Percentiles rank a stretch among this genome's conserved stretches.
Evolutionary conservation across 164 flowering plant species (phyloP).

Genomic region (Paratinospora sagittata): DNA sequence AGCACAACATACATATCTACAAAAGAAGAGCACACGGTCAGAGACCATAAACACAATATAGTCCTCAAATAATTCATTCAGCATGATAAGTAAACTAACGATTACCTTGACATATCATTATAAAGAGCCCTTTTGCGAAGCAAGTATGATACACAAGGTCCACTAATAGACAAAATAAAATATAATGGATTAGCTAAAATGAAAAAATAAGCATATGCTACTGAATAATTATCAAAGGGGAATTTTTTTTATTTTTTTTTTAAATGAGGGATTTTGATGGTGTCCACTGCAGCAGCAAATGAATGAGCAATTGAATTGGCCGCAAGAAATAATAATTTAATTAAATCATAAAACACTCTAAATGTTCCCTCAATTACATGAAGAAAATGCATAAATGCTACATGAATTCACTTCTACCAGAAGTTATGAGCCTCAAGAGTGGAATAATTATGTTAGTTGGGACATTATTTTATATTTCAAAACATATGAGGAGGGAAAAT

Average conservation of each 20-base stretch:
- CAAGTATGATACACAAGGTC: slow-evolving; percentile 90
- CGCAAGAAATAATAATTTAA: not conserved
- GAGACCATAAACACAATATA: not conserved
- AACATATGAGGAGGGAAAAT: no score
- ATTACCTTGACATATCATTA: slow-evolving; percentile 91
- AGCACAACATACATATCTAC: slow-evolving; percentile 52
- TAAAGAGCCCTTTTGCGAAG: slow-evolving; percentile 93
- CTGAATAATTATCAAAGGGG: no score
- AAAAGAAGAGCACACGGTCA: slow-evolving; percentile 1
- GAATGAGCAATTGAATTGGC: no score
- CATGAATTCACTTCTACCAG: no score
- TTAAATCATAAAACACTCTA: not conserved
- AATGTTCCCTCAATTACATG: not conserved
- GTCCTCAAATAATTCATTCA: not conserved
- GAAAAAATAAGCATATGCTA: not conserved
- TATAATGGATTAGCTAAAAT: not conserved
- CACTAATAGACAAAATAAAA: slow-evolving; percentile 36
- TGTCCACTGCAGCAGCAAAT: no score
- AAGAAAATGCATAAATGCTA: not conserved
- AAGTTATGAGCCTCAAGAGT: no score
- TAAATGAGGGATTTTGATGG: not conserved
- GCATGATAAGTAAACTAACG: not conserved
- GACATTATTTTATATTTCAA: no score
- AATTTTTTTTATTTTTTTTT: no score
- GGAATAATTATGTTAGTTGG: no score